These are phyloP conservation scores for Mucor piriformis DNA, from an alignment of 371 early-diverging fungal species.

Conservation along the genomic window DNA sequence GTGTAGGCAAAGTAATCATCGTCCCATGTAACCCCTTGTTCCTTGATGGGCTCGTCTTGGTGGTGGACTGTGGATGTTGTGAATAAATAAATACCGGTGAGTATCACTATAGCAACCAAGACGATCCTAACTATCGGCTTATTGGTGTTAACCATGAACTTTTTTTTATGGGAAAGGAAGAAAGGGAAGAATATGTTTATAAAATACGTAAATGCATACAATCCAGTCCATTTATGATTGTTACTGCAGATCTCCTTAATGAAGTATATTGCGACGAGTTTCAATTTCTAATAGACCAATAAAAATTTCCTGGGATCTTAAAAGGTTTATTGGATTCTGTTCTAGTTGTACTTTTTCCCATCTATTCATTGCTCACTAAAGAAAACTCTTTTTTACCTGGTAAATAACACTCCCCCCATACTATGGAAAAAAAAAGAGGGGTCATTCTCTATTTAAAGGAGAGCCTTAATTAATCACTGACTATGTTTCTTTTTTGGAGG, in stretches of 20 bases:
- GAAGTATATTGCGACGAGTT: not conserved
- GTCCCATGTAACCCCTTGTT: not conserved
- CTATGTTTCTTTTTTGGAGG: no score
- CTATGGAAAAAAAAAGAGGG: no score
- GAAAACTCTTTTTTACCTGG: no score
- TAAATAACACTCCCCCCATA: no score
- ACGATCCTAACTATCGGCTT: not conserved
- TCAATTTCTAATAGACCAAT: no score
- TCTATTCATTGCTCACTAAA: no score
- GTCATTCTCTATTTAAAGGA: no score
- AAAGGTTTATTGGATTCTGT: no score
- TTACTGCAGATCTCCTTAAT: conserved; percentile 1
- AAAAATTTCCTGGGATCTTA: no score
- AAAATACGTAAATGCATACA: not conserved
- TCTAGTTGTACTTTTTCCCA: no score
- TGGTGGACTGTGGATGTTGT: conserved; percentile 1
- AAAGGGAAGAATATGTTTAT: not conserved
- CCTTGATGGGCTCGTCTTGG: not conserved
- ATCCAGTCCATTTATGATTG: not conserved
- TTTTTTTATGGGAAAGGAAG: not conserved
- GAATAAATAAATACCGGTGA: conserved; percentile 9
- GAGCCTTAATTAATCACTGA: no score
- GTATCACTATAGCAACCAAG: conserved; percentile 2
- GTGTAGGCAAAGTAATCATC: conserved; percentile 16
- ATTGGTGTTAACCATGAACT: not conserved